phyloP scores from a whole-genome alignment of 2,329 filamentous ascomycete species.

The Exutisphaerella laricina region DNA sequence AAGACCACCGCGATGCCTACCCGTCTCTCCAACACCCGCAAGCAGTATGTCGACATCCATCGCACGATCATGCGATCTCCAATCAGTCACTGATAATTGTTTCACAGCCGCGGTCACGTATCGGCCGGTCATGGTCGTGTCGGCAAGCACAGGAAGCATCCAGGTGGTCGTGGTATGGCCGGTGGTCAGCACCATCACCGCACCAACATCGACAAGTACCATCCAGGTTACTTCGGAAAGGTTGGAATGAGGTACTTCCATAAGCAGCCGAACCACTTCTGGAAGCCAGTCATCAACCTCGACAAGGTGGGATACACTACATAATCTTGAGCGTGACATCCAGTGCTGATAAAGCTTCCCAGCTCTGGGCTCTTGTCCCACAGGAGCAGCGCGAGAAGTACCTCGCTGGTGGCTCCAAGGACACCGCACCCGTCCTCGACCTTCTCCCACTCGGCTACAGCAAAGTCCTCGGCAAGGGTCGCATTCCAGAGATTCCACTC shows the following conservation, averaged over 20 bases:
- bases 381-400: constrained; percentile 90
- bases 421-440: constrained; percentile 96
- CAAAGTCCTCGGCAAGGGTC: constrained; percentile 98
- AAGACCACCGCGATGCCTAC: constrained; percentile 56
- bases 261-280: constrained; percentile 91
- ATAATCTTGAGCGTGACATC: not conserved
- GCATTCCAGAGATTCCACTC: constrained; percentile 84
- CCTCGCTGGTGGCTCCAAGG: constrained; percentile 76
- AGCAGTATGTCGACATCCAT: constrained; percentile 56
- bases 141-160: constrained; percentile 95
- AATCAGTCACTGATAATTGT: constrained; percentile 14
- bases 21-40: constrained; percentile 68
- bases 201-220: constrained; percentile 89
- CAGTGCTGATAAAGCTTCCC: constrained; percentile 3
- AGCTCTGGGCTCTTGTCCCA: constrained; percentile 96
- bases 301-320: constrained; percentile 66
- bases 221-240: constrained; percentile 99
- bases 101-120: constrained; percentile 83
- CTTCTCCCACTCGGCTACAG: constrained; percentile 95
- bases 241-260: constrained; percentile 65
- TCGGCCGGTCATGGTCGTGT: constrained; percentile 97
- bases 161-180: constrained; percentile 76
- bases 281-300: constrained; percentile 98
- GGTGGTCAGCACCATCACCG: constrained; percentile 99
- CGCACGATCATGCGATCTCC: constrained; percentile 6